These are phyloP conservation scores for Colletotrichum brevisporum DNA, from an alignment of 2,329 filamentous ascomycete species.

Conservation along the genomic window DNA sequence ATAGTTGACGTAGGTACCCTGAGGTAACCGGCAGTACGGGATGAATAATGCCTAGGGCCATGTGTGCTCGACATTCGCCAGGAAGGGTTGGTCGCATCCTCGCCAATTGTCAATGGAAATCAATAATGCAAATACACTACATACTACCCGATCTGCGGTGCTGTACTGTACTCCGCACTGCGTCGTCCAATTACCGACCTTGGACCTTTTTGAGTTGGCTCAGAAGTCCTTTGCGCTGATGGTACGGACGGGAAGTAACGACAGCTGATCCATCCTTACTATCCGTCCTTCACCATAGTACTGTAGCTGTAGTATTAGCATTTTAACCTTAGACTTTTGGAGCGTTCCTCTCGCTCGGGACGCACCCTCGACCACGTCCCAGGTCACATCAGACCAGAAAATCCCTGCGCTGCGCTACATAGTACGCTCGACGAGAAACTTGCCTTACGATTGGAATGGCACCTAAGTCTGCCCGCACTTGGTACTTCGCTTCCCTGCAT, in stretches of 20 bases:
- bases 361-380: constrained; percentile 8
- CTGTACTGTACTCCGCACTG: constrained; percentile 21
- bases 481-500: neutral
- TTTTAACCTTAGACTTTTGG: constrained; percentile 15
- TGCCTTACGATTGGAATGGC: neutral
- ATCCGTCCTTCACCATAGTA: too few species aligned
- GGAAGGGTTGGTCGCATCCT: too few species aligned
- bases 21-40: too few species aligned
- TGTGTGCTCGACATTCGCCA: too few species aligned
- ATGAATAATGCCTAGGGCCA: too few species aligned
- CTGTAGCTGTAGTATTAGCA: neutral
- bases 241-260: too few species aligned
- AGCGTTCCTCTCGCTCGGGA: constrained; percentile 36
- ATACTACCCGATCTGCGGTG: too few species aligned
- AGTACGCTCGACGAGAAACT: neutral
- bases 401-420: constrained; percentile 10
- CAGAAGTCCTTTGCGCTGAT: too few species aligned
- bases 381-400: constrained; percentile 29
- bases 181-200: neutral
- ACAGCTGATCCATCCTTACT: too few species aligned
- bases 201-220: neutral
- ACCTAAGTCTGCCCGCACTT: constrained; percentile 9
- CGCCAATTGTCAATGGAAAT: too few species aligned
- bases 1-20: too few species aligned
- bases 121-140: too few species aligned